phyloP scores from a whole-genome alignment of 1,284 basidiomycete genomes.

The Xanthoconium separans region DNA sequence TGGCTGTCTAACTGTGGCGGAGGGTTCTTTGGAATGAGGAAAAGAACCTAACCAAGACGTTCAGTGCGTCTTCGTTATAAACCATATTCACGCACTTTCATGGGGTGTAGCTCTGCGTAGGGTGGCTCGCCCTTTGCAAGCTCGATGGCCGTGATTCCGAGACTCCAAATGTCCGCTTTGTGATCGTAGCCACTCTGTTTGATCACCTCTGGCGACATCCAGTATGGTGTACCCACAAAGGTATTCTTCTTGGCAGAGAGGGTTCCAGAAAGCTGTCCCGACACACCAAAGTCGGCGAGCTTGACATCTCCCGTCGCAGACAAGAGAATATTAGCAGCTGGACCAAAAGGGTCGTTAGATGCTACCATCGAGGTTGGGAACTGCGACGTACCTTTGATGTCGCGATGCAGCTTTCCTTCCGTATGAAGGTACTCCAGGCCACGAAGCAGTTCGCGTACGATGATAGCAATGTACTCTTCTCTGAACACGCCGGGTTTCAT shows the following conservation, averaged over 20 bases:
- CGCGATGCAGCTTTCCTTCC: slow-evolving; percentile 95
- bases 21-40: slow-evolving; percentile 97
- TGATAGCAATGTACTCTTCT: slow-evolving; percentile 98
- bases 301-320: slow-evolving; percentile 97
- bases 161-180: slow-evolving; percentile 97
- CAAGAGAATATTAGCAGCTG: slow-evolving; percentile 93
- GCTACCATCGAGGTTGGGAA: neutral
- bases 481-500: slow-evolving; percentile 98
- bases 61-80: slow-evolving; percentile 1
- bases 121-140: slow-evolving; percentile 97
- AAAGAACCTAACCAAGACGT: slow-evolving; percentile 68
- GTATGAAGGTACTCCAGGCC: slow-evolving; percentile 95
- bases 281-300: slow-evolving; percentile 98
- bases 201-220: slow-evolving; percentile 99
- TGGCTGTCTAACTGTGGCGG: slow-evolving; percentile 87
- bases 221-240: slow-evolving; percentile 95
- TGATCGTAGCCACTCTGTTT: slow-evolving; percentile 99
- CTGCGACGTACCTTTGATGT: slow-evolving; percentile 82
- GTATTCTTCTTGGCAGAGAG: slow-evolving; percentile 99
- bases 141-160: slow-evolving; percentile 97
- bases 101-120: slow-evolving; percentile 96
- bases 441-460: slow-evolving; percentile 87
- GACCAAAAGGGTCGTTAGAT: slow-evolving; percentile 6
- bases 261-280: slow-evolving; percentile 95
- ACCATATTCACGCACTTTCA: slow-evolving; percentile 69